These are phyloP conservation scores for Eleusine indica DNA, from an alignment of 176 grass and related monocot genomes.

Conservation along the genomic window DNA sequence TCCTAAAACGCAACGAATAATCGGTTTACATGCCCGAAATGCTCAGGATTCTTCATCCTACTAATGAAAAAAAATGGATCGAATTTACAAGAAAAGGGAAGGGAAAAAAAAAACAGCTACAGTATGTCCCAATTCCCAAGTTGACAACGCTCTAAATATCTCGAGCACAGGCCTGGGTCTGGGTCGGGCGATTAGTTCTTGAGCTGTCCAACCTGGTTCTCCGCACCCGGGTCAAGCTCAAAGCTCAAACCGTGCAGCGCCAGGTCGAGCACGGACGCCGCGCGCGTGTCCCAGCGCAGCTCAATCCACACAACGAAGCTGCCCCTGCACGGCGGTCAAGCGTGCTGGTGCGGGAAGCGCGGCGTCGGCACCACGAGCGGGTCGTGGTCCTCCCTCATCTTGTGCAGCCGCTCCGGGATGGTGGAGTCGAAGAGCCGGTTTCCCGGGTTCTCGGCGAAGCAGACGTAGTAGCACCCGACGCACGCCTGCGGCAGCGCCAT, in stretches of 20 bases:
- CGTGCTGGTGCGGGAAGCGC: slow-evolving; percentile 65
- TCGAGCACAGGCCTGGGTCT: neutral
- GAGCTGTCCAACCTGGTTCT: neutral
- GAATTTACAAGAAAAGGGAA: slow-evolving; percentile 39
- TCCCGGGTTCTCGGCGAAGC: slow-evolving; percentile 80
- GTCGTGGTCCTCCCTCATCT: slow-evolving; percentile 49
- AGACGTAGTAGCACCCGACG: slow-evolving; percentile 94
- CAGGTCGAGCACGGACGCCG: too few species aligned
- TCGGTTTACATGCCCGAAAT: slow-evolving; percentile 26
- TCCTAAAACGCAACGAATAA: neutral
- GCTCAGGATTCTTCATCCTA: slow-evolving; percentile 14
- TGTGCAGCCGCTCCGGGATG: slow-evolving; percentile 46
- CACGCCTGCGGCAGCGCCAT: slow-evolving; percentile 98
- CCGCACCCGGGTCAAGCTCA: neutral
- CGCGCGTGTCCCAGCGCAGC: neutral
- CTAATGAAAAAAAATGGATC: neutral
- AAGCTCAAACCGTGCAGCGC: neutral
- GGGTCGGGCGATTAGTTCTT: neutral
- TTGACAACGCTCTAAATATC: neutral
- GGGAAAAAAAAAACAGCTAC: neutral
- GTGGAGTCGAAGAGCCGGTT: slow-evolving; percentile 67
- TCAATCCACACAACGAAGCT: neutral
- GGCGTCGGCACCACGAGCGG: slow-evolving; percentile 51
- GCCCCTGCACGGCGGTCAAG: too few species aligned
- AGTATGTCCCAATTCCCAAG: neutral